phyloP scores from a whole-genome alignment of 2,329 filamentous ascomycete species.

The Teratosphaeria zuluensis region DNA sequence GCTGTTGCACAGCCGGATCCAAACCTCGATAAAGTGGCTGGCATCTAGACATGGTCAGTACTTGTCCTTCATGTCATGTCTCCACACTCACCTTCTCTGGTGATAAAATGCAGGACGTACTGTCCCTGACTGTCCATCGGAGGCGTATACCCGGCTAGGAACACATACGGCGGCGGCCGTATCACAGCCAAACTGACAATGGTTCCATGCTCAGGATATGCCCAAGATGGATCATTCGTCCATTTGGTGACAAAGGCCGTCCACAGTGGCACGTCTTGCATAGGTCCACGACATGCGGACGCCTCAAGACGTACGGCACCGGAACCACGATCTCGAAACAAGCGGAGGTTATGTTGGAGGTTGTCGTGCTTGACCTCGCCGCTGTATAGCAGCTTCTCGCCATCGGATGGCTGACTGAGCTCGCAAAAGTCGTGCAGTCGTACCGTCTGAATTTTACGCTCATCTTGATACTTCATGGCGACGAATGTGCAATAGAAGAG shows the following conservation, averaged over 20 bases:
- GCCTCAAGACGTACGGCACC: constrained; percentile 47
- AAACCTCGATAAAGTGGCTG: constrained; percentile 16
- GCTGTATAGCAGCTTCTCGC: constrained; percentile 31
- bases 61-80: neutral
- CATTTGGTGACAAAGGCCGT: constrained; percentile 47
- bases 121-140: constrained; percentile 15
- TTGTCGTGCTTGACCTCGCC: constrained; percentile 44
- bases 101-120: constrained; percentile 20
- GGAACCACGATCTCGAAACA: constrained; percentile 43
- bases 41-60: constrained; percentile 12
- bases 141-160: constrained; percentile 42
- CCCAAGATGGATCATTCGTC: constrained; percentile 39
- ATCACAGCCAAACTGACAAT: constrained; percentile 36
- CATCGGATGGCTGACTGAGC: constrained; percentile 20
- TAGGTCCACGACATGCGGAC: constrained; percentile 43
- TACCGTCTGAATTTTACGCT: constrained; percentile 25
- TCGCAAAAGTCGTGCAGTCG: constrained; percentile 38
- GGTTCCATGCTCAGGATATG: constrained; percentile 29
- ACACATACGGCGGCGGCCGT: constrained; percentile 43
- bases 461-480: constrained; percentile 49
- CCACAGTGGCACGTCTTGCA: constrained; percentile 50
- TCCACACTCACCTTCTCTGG: constrained; percentile 12
- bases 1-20: constrained; percentile 7
- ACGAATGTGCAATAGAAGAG: constrained; percentile 48
- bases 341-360: constrained; percentile 45